phyloP scores from a whole-genome alignment of 768 basidiomycete genomes.

The Leccinellum luteum region DNA sequence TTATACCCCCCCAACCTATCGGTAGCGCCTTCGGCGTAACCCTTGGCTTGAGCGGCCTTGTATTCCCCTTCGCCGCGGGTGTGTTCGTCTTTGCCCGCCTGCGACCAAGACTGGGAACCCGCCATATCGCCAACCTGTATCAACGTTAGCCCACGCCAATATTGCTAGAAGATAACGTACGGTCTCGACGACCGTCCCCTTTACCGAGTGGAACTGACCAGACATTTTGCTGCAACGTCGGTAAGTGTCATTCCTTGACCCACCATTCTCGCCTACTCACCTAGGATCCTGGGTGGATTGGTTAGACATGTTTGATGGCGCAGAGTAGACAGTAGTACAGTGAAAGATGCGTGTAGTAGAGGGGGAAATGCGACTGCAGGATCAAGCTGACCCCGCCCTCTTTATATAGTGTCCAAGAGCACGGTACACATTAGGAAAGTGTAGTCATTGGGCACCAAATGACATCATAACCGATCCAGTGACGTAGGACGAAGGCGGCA shows the following conservation, averaged over 20 bases:
- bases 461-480: constrained; percentile 29
- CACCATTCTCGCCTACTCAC: constrained; percentile 12
- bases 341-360: neutral
- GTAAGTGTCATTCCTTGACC: neutral
- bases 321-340: neutral
- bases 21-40: constrained; percentile 45
- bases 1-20: constrained; percentile 50
- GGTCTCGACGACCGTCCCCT: constrained; percentile 35
- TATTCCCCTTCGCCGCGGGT: constrained; percentile 45
- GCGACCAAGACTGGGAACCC: constrained; percentile 41
- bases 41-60: constrained; percentile 46
- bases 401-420: constrained; percentile 27
- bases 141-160: neutral
- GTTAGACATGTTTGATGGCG: neutral
- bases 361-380: constrained; percentile 5
- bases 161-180: constrained; percentile 15
- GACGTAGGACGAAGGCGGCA: constrained; percentile 20
- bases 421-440: constrained; percentile 30
- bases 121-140: constrained; percentile 41
- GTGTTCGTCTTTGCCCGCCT: constrained; percentile 51
- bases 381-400: neutral
- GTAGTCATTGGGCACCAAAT: constrained; percentile 14
- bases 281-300: constrained; percentile 27
- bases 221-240: constrained; percentile 28
- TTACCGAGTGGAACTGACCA: constrained; percentile 37